Base-by-base conservation (phyloP, 768 basidiomycete species). In the Podaxis carcinomalis region DNA sequence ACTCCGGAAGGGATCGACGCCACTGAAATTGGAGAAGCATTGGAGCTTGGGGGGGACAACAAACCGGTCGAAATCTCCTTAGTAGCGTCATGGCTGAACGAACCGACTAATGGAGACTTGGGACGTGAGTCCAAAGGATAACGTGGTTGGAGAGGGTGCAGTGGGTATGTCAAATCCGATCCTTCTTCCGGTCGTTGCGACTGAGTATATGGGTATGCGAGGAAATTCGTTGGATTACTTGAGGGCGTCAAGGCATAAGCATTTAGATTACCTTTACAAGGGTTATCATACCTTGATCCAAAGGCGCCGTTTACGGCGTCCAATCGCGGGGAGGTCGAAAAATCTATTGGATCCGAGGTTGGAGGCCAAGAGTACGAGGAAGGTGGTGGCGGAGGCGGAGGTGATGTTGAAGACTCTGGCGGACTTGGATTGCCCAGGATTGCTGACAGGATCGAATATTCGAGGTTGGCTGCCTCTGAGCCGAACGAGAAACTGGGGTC, bases 381-480 rank as follows among this genome's bases (percentile, higher is more conserved):
- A 47, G 69, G 62, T 40, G 70, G 68, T 62, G 70, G 70, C 49
- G 75, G 70, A 65, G 78, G 80, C 47, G 77, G 76, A 23, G 78
- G 77, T 19, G 78, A 77, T n/a, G 75, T 77, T 39, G 75, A 70
- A 2, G 79, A 77, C 28, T 81, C 79, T 47, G 80, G 70, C 5
- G 81, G 84, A 69, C 86, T 88, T 36, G 87, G 83, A 65, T 86
- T 90, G 40, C 92, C 93, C 53, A 98, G 82, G 69, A 98, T 95
- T 23, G 90, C 86, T 51, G 92, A 93, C 5, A 98, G 84, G 66
- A 97, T 96, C 51, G 93, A 93, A 74, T 97, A 98, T 70, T 98
- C 96, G 63, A 93, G 79, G 70, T 95, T 95, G 23, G 93, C 94
- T 7, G 92, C 93, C 71, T 95, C 92, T 49, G 92, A 93, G 54